Base-by-base conservation (phyloP, 257 asterid genomes). In the Coffea canephora region DNA sequence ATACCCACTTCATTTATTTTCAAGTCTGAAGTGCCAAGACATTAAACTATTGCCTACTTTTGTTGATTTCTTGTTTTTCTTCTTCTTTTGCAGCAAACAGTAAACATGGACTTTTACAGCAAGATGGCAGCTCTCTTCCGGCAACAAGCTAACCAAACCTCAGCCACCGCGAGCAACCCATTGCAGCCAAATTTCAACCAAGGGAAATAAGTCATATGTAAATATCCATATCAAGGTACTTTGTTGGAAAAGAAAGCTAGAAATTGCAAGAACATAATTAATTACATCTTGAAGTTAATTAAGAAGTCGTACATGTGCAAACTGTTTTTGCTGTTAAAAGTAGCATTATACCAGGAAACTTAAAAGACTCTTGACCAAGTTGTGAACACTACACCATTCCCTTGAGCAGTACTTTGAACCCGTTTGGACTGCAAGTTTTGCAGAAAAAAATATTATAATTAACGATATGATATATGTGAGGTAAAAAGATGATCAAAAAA, bases 31-130 rank as follows among this genome's bases (percentile, higher is more conserved):
- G 27, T 59, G 27, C 65, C 6, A 59, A 21, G 65, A 59, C 27
- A 59, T 69, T 80, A 41, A 77, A 55, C 69, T 1, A 4, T 55
- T 61, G 23, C 43, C 41, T 15, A 34, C 16, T n/a, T 19, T n/a
- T 12, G 13, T 19, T 68, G n/a, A 8, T 59, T 25, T 12, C 7
- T 45, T 31, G 43, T 39, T 39, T 39, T 39, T 39, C 43, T 39
- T 23, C 77, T 11, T 11, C 50, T 34, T 10, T 69, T 31, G 5
- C 85, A 87, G 93, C 92, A 90, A 87, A 81, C 91, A 5, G 89
- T 86, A 91, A 89, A 89, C 84, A 86, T 89, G 92, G 97, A 92
- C 65, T 83, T 86, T 82, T 85, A 84, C 85, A 87, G 82, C 87
- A 92, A 87, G 82, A 88, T 92, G 93, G 89, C 91, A 79, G 90